Base-by-base conservation (phyloP, 1,139 yeast genomes). In the Geotrichum klebahnii region DNA sequence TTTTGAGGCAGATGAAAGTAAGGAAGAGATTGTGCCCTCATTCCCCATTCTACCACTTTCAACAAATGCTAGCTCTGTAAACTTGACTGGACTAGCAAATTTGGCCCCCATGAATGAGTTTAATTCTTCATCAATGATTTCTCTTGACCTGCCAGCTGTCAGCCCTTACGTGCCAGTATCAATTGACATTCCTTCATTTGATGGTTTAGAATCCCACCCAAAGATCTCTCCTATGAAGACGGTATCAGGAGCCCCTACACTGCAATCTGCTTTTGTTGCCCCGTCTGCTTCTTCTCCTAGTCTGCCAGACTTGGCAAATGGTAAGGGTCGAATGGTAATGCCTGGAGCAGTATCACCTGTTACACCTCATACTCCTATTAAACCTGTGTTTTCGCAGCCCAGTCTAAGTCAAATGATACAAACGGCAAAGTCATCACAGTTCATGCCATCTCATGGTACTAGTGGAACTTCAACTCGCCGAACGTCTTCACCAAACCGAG, bases 171-270 rank as follows among this genome's bases (percentile, higher is more conserved):
- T 36, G 5, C 36, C 42, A 22, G 22, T 45, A 16, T 36, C 80
- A 55, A 79, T 79, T 54, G 84, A 80, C 58, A 80, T 80, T 44
- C 84, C 84, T 5, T 77, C 64, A 10, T 55, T 65, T 45, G 67
- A 74, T 53, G 72, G 69, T 33, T 54, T 73, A 50, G 71, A 72
- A n/a, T 59, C 63, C 1, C 65, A 64, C 38, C 48, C 61, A 20
- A 20, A 24, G 28, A 22, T 32, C 6, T 6, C 29, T 10, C 6
- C 29, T 26, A 10, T 36, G 10, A 55, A 58, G n/a, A n/a, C n/a
- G n/a, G n/a, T n/a, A n/a, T n/a, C n/a, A 26, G 29, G 6, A 6
- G 9, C 29, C 29, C 10, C 10, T 8, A 26, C 29, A 8, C 10
- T 26, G 10, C 29, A 26, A 10, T 8, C 29, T 8, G 6, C 29